Conservation (phyloP, 768 basidiomycete genomes). For the Mycena latifolia region DNA sequence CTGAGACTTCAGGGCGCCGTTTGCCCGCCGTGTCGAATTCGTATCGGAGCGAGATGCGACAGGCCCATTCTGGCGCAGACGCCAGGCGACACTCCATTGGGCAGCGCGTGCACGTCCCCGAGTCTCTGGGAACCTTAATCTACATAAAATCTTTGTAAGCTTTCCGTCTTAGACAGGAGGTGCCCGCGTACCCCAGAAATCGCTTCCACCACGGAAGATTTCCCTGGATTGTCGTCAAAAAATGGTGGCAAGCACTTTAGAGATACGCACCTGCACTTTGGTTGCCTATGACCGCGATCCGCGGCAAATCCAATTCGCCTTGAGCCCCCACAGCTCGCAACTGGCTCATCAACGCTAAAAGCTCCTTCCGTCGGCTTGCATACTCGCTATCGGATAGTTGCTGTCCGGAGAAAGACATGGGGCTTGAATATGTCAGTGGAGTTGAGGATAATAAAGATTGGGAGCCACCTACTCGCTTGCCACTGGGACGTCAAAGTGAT, state of each 20-base stretch:
- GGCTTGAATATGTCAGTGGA: no score
- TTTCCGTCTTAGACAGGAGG: no score
- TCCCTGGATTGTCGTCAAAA: slow-evolving; percentile 39
- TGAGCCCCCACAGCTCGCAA: slow-evolving; percentile 53
- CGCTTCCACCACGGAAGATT: slow-evolving; percentile 62
- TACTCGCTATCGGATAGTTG: slow-evolving; percentile 10
- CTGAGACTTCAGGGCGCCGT: no score
- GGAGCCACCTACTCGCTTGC: no score
- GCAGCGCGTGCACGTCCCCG: slow-evolving; percentile 38
- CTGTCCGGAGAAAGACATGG: no score
- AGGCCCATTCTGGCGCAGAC: slow-evolving; percentile 44
- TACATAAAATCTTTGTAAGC: no score
- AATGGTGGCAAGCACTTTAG: neutral
- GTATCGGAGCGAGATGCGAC: slow-evolving; percentile 56
- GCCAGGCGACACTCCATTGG: slow-evolving; percentile 51
- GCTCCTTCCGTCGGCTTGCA: slow-evolving; percentile 16
- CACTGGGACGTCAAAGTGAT: no score
- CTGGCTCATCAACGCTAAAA: slow-evolving; percentile 44
- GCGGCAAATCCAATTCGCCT: slow-evolving; percentile 59
- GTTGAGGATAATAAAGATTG: no score
- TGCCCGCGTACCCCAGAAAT: slow-evolving; percentile 62
- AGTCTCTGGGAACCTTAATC: slow-evolving; percentile 63
- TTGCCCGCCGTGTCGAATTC: no score
- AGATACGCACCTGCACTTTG: slow-evolving; percentile 56
- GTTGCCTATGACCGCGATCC: slow-evolving; percentile 65